These are phyloP conservation scores for Yamadazyma kitorensis DNA, from an alignment of 805 yeast genomes.

Conservation along the genomic window DNA sequence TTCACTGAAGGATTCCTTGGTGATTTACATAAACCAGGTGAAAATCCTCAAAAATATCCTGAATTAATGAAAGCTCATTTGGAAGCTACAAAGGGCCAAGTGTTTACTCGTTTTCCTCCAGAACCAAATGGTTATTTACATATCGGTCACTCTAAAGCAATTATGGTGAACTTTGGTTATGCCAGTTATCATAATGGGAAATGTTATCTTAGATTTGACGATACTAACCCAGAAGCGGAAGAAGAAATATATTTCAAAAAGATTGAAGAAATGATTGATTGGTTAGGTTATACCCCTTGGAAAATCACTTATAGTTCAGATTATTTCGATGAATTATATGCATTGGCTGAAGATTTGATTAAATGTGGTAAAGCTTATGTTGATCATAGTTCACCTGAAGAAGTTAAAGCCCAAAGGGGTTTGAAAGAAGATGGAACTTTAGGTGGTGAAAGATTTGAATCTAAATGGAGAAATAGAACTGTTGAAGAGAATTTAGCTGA, in stretches of 20 bases:
- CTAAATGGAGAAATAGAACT: slow-evolving; percentile 69
- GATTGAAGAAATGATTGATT: slow-evolving; percentile 76
- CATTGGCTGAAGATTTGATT: slow-evolving; percentile 81
- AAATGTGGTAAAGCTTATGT: slow-evolving; percentile 75
- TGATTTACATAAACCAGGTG: slow-evolving; percentile 92
- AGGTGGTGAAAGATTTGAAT: slow-evolving; percentile 88
- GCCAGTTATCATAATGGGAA: slow-evolving; percentile 84
- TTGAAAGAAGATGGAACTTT: slow-evolving; percentile 86
- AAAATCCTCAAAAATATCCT: slow-evolving; percentile 86
- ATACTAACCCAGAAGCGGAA: slow-evolving; percentile 98
- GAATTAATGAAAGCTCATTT: slow-evolving; percentile 81
- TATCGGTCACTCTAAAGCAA: slow-evolving; percentile 97
- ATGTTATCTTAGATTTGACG: slow-evolving; percentile 93
- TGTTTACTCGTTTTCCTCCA: slow-evolving; percentile 95
- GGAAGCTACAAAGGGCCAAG: slow-evolving; percentile 74
- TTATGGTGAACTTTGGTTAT: slow-evolving; percentile 96
- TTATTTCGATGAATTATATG: slow-evolving; percentile 86
- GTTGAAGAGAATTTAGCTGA: slow-evolving; percentile 73
- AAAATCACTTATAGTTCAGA: slow-evolving; percentile 94
- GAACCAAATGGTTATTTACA: slow-evolving; percentile 98
- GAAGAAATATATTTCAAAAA: slow-evolving; percentile 87
- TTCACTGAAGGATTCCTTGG: slow-evolving; percentile 95
- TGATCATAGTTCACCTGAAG: slow-evolving; percentile 90
- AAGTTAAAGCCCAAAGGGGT: slow-evolving; percentile 88
- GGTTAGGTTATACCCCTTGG: slow-evolving; percentile 96